Evolutionary conservation across 345 rosid species (phyloP).

Genomic region (Hypericum perforatum): DNA sequence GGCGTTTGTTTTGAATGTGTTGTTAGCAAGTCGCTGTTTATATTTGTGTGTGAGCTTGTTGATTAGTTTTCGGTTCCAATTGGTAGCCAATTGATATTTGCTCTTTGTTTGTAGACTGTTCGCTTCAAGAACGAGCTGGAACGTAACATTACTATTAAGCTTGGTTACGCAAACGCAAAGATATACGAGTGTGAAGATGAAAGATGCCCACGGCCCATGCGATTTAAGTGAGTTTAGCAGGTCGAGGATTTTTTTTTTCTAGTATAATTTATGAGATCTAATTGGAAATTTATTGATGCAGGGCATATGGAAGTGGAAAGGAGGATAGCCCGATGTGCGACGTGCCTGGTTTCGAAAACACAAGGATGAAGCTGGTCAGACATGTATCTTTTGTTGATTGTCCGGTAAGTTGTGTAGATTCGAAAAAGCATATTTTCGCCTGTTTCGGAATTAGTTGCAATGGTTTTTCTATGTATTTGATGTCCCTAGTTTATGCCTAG

Average conservation of each 20-base stretch:
- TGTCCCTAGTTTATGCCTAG: neutral
- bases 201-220: slow-evolving; percentile 80
- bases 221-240: slow-evolving; percentile 59
- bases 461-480: no score
- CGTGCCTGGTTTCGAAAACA: slow-evolving; percentile 77
- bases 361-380: slow-evolving; percentile 78
- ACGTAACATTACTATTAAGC: slow-evolving; percentile 96
- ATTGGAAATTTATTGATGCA: slow-evolving; percentile 16
- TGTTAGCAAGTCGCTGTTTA: no score
- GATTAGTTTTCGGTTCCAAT: no score
- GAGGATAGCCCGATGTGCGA: slow-evolving; percentile 89
- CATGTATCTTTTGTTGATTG: slow-evolving; percentile 98
- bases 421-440: neutral
- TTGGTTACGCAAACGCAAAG: slow-evolving; percentile 99
- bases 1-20: no score
- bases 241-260: neutral
- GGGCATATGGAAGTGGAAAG: slow-evolving; percentile 97
- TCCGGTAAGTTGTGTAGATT: slow-evolving; percentile 40
- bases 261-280: slow-evolving; percentile 1
- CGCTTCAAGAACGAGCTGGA: slow-evolving; percentile 93
- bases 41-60: no score
- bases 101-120: slow-evolving; percentile 51
- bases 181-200: slow-evolving; percentile 97
- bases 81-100: no score
- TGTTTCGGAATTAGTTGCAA: no score